Conservation (phyloP, 164 flowering plant genomes). For the Cinnamomum chago region DNA sequence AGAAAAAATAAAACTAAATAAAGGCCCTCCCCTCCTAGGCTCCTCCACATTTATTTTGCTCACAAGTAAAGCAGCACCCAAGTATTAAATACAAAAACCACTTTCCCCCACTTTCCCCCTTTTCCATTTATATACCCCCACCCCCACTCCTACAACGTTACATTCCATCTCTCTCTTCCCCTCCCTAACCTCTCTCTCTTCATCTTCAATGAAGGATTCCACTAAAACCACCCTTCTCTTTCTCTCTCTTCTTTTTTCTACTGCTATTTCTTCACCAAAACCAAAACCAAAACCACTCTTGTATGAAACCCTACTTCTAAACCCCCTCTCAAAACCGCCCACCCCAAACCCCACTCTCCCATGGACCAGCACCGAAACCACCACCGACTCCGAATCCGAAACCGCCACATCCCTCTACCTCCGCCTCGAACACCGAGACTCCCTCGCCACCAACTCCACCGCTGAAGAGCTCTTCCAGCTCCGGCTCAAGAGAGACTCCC, state of each 20-base stretch:
- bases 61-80: too few species aligned
- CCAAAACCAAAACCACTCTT: not conserved
- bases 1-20: too few species aligned
- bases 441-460: conserved; percentile 30
- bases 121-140: too few species aligned
- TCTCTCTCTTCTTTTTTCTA: not conserved
- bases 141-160: too few species aligned
- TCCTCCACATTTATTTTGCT: too few species aligned
- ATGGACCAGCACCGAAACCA: not conserved
- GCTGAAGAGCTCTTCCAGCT: conserved; percentile 52
- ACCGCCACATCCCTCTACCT: conserved; percentile 24
- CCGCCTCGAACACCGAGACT: conserved; percentile 49
- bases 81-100: too few species aligned
- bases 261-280: not conserved
- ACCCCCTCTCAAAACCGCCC: not conserved
- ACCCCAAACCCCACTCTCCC: not conserved
- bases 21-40: too few species aligned
- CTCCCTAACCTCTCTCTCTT: too few species aligned
- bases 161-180: not conserved
- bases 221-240: not conserved
- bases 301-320: not conserved
- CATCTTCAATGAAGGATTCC: not conserved
- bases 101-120: too few species aligned
- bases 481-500: conserved; percentile 56
- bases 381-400: not conserved